A percentile compares a stretch with the other conserved stretches of the same genome.
Conservation (phyloP, 2,329 filamentous ascomycete species). For the Dactylonectria macrodidyma region DNA sequence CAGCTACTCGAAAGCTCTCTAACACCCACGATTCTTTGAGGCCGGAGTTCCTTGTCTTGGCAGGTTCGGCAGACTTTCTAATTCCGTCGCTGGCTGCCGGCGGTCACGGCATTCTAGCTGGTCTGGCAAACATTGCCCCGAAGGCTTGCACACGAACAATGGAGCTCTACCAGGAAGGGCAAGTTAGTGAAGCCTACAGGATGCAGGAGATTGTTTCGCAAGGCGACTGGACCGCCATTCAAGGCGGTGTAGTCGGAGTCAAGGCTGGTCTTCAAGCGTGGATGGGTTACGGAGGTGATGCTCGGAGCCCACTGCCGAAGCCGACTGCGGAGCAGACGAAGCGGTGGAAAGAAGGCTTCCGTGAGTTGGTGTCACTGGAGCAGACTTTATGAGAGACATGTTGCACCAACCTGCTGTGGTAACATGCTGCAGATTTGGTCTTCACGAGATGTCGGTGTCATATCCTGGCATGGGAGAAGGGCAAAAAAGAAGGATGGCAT, state of each 20-base stretch:
- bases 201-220: slow-evolving; percentile 76
- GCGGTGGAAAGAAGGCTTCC: slow-evolving; percentile 70
- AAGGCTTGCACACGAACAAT: slow-evolving; percentile 75
- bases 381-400: slow-evolving; percentile 57
- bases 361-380: slow-evolving; percentile 66
- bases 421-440: slow-evolving; percentile 19
- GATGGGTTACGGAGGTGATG: slow-evolving; percentile 76
- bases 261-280: slow-evolving; percentile 78
- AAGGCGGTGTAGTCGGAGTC: slow-evolving; percentile 79
- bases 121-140: slow-evolving; percentile 80
- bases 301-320: slow-evolving; percentile 52
- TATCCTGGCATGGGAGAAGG: slow-evolving; percentile 19
- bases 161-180: slow-evolving; percentile 71
- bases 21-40: slow-evolving; percentile 24
- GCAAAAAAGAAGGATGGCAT: slow-evolving; percentile 29
- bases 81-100: slow-evolving; percentile 78
- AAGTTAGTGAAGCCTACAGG: slow-evolving; percentile 71
- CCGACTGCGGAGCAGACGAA: slow-evolving; percentile 64
- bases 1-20: slow-evolving; percentile 66
- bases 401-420: slow-evolving; percentile 22
- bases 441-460: slow-evolving; percentile 17
- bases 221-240: slow-evolving; percentile 81
- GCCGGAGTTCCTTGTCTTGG: slow-evolving; percentile 76
- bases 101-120: slow-evolving; percentile 80
- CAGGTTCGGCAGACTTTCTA: slow-evolving; percentile 81